Evolutionary conservation across 2,329 filamentous ascomycete genomes (phyloP).

Genomic region (Periconia sp.): DNA sequence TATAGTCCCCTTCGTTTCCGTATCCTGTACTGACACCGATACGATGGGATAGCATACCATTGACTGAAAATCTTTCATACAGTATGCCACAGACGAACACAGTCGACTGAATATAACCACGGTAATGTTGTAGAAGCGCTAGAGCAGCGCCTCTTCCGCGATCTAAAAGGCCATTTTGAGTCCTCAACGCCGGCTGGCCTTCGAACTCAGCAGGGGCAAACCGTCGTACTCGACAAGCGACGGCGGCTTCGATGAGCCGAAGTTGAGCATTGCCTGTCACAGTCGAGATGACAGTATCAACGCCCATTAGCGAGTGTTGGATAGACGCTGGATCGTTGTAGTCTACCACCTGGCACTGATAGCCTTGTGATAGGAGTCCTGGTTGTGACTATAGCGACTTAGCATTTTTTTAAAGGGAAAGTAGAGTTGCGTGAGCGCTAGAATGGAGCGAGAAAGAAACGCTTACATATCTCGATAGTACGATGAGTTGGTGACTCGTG

Average conservation of each 20-base stretch:
- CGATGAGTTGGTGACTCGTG: slow-evolving; percentile 70
- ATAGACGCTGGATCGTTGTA: slow-evolving; percentile 66
- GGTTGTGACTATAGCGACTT: slow-evolving; percentile 56
- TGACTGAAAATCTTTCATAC: slow-evolving; percentile 75
- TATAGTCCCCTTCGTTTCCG: slow-evolving; percentile 66
- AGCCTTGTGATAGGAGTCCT: slow-evolving; percentile 61
- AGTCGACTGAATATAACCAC: slow-evolving; percentile 67
- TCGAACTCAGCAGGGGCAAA: slow-evolving; percentile 82
- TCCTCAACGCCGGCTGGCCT: slow-evolving; percentile 64
- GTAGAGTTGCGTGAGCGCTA: too few relatives aligned
- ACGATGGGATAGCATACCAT: slow-evolving; percentile 65
- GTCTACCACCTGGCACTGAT: slow-evolving; percentile 73
- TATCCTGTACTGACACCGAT: slow-evolving; percentile 65
- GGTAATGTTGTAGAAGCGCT: slow-evolving; percentile 62
- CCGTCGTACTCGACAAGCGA: slow-evolving; percentile 66
- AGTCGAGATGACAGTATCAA: slow-evolving; percentile 78
- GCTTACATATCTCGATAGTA: slow-evolving; percentile 71
- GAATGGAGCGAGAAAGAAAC: too few relatives aligned
- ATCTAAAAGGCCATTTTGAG: slow-evolving; percentile 65
- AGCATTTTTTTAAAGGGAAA: slow-evolving; percentile 6
- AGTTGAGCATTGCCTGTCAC: slow-evolving; percentile 71
- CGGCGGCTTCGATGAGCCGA: slow-evolving; percentile 74
- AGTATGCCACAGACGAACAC: slow-evolving; percentile 77
- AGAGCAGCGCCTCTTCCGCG: slow-evolving; percentile 65
- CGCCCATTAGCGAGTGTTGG: slow-evolving; percentile 70